These are phyloP conservation scores for Crucibulum laeve DNA, from an alignment of 768 basidiomycete genomes.

Conservation along the genomic window DNA sequence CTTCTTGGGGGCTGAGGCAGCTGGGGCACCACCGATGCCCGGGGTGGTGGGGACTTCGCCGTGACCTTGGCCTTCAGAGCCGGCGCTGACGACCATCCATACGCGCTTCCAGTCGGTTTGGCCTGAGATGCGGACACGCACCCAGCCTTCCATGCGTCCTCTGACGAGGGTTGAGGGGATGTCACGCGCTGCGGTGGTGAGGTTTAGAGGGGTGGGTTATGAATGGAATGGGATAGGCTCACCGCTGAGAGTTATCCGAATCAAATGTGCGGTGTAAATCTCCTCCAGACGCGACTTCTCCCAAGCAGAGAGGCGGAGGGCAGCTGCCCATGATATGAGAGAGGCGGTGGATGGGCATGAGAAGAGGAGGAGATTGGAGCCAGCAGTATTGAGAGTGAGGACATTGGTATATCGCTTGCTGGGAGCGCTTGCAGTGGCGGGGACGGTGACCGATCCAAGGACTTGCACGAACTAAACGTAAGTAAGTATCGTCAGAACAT, in stretches of 20 bases:
- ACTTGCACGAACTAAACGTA: constrained; percentile 68
- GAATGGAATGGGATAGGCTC: constrained; percentile 10
- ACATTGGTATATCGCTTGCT: constrained; percentile 68
- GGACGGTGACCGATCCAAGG: constrained; percentile 67
- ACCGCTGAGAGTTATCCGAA: constrained; percentile 67
- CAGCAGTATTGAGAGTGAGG: constrained; percentile 90
- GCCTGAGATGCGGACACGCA: constrained; percentile 88
- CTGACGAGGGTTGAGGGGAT: constrained; percentile 60
- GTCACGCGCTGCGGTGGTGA: constrained; percentile 31
- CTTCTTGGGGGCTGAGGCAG: constrained; percentile 24
- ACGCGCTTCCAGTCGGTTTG: constrained; percentile 94
- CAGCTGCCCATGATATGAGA: constrained; percentile 87
- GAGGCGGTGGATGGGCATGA: constrained; percentile 71
- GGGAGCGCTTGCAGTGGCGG: constrained; percentile 44
- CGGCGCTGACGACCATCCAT: constrained; percentile 73
- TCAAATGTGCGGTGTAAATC: constrained; percentile 93
- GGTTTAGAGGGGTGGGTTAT: constrained; percentile 3
- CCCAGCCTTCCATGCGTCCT: constrained; percentile 88
- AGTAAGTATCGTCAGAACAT: constrained; percentile 7
- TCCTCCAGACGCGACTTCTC: constrained; percentile 94
- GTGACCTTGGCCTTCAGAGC: constrained; percentile 26
- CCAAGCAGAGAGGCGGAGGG: constrained; percentile 87
- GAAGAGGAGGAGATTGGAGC: constrained; percentile 85
- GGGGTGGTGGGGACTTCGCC: constrained; percentile 17
- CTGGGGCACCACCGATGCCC: constrained; percentile 15